Percentiles rank a stretch among this genome's conserved stretches.
Evolutionary conservation across 2,329 filamentous ascomycete species (phyloP).

Genomic region (Aspergillus luchuensis): DNA sequence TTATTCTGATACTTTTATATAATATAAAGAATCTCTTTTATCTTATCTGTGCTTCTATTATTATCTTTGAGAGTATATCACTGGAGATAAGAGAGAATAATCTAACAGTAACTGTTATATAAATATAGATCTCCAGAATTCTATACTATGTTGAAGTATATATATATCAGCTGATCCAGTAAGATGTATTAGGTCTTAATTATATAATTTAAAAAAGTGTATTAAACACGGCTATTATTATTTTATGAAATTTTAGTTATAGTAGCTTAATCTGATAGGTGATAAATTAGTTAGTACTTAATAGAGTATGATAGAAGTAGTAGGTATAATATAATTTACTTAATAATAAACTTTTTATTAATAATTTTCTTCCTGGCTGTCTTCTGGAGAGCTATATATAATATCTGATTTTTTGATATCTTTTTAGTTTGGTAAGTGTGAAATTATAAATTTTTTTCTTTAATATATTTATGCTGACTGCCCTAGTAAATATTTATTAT

Average conservation of each 20-base stretch:
- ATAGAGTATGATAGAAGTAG: too few species aligned
- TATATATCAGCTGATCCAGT: slow-evolving; percentile 6
- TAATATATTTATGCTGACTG: not conserved
- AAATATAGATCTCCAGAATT: slow-evolving; percentile 11
- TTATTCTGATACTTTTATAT: slow-evolving; percentile 4
- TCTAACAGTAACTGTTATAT: not conserved
- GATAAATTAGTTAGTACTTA: too few species aligned
- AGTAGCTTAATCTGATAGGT: too few species aligned
- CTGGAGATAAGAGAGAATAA: not conserved
- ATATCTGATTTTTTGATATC: slow-evolving; percentile 7
- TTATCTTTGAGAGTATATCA: slow-evolving; percentile 17
- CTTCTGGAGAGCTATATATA: slow-evolving; percentile 16
- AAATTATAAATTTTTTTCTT: too few species aligned
- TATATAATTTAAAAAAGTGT: slow-evolving; percentile 7
- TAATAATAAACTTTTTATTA: slow-evolving; percentile 15
- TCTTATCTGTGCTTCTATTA: slow-evolving; percentile 13
- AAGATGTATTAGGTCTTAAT: slow-evolving; percentile 10
- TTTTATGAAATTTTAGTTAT: too few species aligned
- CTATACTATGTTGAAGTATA: slow-evolving; percentile 7
- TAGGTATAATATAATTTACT: too few species aligned
- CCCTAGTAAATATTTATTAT: slow-evolving; percentile 32
- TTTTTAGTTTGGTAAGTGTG: slow-evolving; percentile 13
- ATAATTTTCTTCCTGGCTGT: slow-evolving; percentile 17
- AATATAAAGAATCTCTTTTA: slow-evolving; percentile 13
- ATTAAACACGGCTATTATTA: not conserved